Conservation (phyloP, 176 grass and related monocot species). For the Ampelocalamus luodianensis region DNA sequence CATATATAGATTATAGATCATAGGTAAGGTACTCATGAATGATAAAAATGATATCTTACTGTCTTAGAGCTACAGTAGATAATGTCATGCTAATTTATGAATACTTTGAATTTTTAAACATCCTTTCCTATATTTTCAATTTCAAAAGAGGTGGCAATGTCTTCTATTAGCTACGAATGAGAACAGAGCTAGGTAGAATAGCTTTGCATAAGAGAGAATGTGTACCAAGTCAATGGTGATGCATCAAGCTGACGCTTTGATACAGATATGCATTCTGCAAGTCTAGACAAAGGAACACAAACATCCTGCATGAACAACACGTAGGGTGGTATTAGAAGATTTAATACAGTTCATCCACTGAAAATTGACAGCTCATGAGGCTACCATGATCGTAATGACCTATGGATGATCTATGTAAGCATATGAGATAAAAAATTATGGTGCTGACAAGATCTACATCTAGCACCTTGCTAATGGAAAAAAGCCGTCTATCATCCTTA, state of each 20-base stretch:
- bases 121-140: background rate
- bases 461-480: background rate
- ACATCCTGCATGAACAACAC: slow-evolving; percentile 71
- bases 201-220: slow-evolving; percentile 33
- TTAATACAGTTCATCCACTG: slow-evolving; percentile 29
- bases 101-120: background rate
- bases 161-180: background rate
- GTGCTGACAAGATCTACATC: background rate
- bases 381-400: slow-evolving; percentile 11
- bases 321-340: slow-evolving; percentile 11
- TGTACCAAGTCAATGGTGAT: slow-evolving; percentile 84
- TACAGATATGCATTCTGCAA: slow-evolving; percentile 94
- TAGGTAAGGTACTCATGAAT: slow-evolving; percentile 34
- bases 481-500: background rate
- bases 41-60: slow-evolving; percentile 8
- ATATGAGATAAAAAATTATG: slow-evolving; percentile 4
- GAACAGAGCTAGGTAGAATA: background rate
- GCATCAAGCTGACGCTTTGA: slow-evolving; percentile 89
- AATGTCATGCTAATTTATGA: background rate
- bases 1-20: slow-evolving; percentile 13
- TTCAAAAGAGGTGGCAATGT: background rate
- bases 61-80: slow-evolving; percentile 6
- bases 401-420: slow-evolving; percentile 16
- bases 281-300: slow-evolving; percentile 90
- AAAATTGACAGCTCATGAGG: slow-evolving; percentile 13